Conservation (phyloP, 306 rosid species). For the Hippophae gyantsensis region DNA sequence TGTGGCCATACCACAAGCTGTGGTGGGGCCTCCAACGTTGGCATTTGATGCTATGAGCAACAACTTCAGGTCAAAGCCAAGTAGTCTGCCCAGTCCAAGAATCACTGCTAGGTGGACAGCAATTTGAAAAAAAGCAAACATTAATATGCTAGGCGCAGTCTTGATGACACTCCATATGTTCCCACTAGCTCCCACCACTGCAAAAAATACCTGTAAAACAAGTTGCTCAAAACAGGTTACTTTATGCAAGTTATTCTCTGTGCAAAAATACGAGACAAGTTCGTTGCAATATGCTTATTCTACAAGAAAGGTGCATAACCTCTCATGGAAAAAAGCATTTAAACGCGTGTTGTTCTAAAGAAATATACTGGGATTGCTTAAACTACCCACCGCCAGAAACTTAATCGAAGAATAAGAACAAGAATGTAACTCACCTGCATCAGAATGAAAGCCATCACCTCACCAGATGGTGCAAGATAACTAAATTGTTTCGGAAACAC, state of each 20-base stretch:
- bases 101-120: constrained; percentile 33
- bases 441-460: constrained; percentile 41
- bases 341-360: background rate
- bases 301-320: background rate
- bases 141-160: constrained; percentile 39
- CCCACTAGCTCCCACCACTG: constrained; percentile 46
- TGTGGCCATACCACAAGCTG: constrained; percentile 60
- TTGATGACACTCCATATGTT: constrained; percentile 33
- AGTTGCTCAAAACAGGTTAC: constrained; percentile 6
- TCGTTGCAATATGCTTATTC: background rate
- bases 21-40: constrained; percentile 45
- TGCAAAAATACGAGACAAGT: background rate
- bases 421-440: constrained; percentile 25
- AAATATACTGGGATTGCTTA: too few relatives aligned
- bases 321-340: background rate
- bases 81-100: constrained; percentile 38
- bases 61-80: constrained; percentile 30
- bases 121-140: constrained; percentile 33
- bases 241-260: background rate
- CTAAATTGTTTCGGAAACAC: constrained; percentile 28
- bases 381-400: too few relatives aligned
- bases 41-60: constrained; percentile 51
- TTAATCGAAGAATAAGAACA: too few relatives aligned
- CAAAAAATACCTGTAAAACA: constrained; percentile 32
- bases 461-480: constrained; percentile 42